phyloP scores from a whole-genome alignment of 169 alveolate species.

The Cryptosporidium baileyi region DNA sequence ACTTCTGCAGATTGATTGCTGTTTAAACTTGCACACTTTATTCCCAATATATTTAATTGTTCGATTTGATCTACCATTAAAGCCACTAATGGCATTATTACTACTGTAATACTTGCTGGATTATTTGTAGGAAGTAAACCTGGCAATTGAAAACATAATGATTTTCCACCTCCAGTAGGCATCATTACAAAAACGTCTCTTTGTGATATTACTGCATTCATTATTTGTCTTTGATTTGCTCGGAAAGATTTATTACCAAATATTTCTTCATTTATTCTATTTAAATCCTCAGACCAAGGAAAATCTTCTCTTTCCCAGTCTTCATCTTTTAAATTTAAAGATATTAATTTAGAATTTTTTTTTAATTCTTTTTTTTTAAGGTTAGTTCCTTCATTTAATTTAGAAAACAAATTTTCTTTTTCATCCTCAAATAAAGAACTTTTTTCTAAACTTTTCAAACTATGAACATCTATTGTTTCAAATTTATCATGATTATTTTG shows the following conservation, averaged over 20 bases:
- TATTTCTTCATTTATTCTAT: slow-evolving; percentile 73
- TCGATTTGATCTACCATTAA: slow-evolving; percentile 92
- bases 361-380: neutral
- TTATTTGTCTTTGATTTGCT: slow-evolving; percentile 90
- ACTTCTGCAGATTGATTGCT: slow-evolving; percentile 71
- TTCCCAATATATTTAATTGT: slow-evolving; percentile 78
- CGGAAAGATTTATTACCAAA: slow-evolving; percentile 82
- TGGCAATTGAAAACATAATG: slow-evolving; percentile 93
- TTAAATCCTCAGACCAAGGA: slow-evolving; percentile 75
- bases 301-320: slow-evolving; percentile 71
- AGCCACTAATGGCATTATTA: slow-evolving; percentile 90
- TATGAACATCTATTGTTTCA: neutral
- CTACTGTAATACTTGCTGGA: slow-evolving; percentile 86
- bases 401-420: neutral
- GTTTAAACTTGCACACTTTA: slow-evolving; percentile 74
- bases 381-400: neutral
- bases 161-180: slow-evolving; percentile 99
- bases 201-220: slow-evolving; percentile 88
- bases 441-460: neutral
- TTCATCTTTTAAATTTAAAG: neutral
- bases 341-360: neutral
- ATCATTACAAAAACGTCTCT: slow-evolving; percentile 93
- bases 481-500: neutral
- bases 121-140: slow-evolving; percentile 80
- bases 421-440: neutral